phyloP scores from a whole-genome alignment of 169 alveolate species.

The Cryptosporidium felis region DNA sequence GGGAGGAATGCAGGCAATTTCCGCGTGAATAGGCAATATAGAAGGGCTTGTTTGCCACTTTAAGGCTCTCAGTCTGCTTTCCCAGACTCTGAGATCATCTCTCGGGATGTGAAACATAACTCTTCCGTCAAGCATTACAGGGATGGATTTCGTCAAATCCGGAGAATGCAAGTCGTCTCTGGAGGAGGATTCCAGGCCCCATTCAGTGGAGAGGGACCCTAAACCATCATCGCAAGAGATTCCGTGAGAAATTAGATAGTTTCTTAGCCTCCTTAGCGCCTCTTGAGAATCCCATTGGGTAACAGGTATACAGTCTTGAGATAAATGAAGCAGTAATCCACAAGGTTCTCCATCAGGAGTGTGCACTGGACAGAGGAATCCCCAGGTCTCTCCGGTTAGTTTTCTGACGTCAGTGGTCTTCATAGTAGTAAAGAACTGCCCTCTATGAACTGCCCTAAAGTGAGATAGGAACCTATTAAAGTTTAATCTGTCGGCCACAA shows the following conservation, averaged over 20 bases:
- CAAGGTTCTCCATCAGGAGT: slow-evolving; percentile 99
- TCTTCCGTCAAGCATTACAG: slow-evolving; percentile 90
- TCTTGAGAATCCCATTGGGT: slow-evolving; percentile 59
- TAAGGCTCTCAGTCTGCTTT: slow-evolving; percentile 76
- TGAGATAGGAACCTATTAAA: slow-evolving; percentile 95
- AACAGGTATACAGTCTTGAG: slow-evolving; percentile 84
- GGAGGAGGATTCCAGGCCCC: slow-evolving; percentile 82
- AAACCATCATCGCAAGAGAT: slow-evolving; percentile 75
- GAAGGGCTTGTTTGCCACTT: slow-evolving; percentile 76
- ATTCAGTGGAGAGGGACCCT: slow-evolving; percentile 73
- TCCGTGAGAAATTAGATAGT: slow-evolving; percentile 19
- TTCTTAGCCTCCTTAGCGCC: slow-evolving; percentile 37
- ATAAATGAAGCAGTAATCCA: slow-evolving; percentile 96
- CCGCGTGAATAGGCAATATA: slow-evolving; percentile 81
- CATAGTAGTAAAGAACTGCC: slow-evolving; percentile 97
- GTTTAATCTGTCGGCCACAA: slow-evolving; percentile 98
- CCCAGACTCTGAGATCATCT: slow-evolving; percentile 76
- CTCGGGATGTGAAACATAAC: slow-evolving; percentile 83
- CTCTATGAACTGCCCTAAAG: slow-evolving; percentile 99
- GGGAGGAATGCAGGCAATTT: slow-evolving; percentile 86
- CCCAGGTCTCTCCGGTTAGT: slow-evolving; percentile 99
- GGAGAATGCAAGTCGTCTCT: slow-evolving; percentile 82
- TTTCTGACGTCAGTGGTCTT: slow-evolving; percentile 96
- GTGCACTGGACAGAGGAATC: slow-evolving; percentile 99
- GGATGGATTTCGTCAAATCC: slow-evolving; percentile 80